Conservation (phyloP, 495 filamentous ascomycete genomes). For the Xylaria curta region DNA sequence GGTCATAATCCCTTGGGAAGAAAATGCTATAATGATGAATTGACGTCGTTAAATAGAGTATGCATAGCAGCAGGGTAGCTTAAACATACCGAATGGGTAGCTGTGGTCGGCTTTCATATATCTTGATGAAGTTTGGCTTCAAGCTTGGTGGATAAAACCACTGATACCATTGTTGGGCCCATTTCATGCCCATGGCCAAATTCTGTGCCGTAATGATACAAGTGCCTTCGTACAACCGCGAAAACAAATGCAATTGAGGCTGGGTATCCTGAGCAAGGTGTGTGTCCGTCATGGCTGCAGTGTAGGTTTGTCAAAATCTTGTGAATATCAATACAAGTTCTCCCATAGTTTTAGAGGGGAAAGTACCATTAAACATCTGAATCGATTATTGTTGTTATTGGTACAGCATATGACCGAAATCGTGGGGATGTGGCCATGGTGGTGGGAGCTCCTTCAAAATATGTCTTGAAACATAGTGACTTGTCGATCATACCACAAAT, state of each 20-base stretch:
- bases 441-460: background rate
- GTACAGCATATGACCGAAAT: background rate
- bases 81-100: background rate
- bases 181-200: conserved; percentile 7
- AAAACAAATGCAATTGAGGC: background rate
- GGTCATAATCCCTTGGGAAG: conserved; percentile 39
- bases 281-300: background rate
- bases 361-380: background rate
- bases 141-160: conserved; percentile 28
- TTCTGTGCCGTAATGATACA: background rate
- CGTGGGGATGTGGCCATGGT: background rate
- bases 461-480: background rate
- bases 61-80: background rate
- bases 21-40: conserved; percentile 35
- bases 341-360: background rate
- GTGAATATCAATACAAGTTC: background rate
- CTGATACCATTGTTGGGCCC: conserved; percentile 34
- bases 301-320: background rate
- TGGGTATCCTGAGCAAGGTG: background rate
- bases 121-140: background rate
- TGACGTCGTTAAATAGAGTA: background rate
- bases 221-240: background rate
- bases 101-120: conserved; percentile 3
- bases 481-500: background rate
- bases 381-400: background rate